phyloP scores from a whole-genome alignment of 2,329 filamentous ascomycete species.

The Fusarium sp. region DNA sequence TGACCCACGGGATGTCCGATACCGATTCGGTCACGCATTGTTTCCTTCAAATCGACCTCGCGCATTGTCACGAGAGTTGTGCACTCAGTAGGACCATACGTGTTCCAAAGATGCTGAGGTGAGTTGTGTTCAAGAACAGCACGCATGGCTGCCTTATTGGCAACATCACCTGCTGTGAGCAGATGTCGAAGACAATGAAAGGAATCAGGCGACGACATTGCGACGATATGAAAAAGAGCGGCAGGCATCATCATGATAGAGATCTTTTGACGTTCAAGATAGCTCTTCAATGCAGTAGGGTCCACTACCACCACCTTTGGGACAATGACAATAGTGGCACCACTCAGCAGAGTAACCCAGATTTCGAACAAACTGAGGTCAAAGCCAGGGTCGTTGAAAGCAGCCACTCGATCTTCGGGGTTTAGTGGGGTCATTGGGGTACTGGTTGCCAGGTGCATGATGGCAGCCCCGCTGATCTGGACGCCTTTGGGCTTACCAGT shows the following conservation, averaged over 20 bases:
- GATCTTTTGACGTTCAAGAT: neutral
- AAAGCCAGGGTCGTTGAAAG: constrained; percentile 2
- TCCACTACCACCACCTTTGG: neutral
- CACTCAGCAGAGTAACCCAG: neutral
- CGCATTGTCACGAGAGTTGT: neutral
- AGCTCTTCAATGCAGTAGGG: neutral
- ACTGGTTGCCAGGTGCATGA: neutral
- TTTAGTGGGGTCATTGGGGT: neutral
- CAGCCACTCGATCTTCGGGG: neutral
- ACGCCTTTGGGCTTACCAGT: neutral
- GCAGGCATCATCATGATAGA: constrained; percentile 1
- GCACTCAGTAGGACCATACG: constrained; percentile 1
- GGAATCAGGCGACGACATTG: neutral
- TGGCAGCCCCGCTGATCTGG: neutral
- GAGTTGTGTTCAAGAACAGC: neutral
- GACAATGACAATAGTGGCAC: neutral
- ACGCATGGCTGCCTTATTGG: neutral
- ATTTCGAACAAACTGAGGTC: constrained; percentile 1
- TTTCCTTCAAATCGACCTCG: neutral
- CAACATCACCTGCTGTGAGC: neutral
- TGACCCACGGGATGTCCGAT: neutral
- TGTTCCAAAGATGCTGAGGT: constrained; percentile 3
- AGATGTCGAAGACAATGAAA: neutral
- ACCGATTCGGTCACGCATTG: neutral
- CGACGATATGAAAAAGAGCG: neutral